phyloP scores from a whole-genome alignment of 495 filamentous ascomycete species.

The Penicillium cosmopolitanum region DNA sequence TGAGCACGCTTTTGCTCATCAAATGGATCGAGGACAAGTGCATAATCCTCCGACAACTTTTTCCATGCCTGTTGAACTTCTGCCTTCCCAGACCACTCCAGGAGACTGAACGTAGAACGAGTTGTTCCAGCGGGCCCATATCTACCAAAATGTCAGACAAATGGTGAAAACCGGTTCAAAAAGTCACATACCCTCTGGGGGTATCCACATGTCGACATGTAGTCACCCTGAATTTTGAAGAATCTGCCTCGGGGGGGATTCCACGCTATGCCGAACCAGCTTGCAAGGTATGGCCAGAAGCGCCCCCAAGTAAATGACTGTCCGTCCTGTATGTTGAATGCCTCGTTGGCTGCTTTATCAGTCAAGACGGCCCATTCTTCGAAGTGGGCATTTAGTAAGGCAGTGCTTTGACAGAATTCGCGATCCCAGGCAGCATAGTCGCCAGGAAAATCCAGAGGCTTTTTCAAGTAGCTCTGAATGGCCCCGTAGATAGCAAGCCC shows the following conservation, averaged over 20 bases:
- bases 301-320: constrained; percentile 40
- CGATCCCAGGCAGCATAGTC: constrained; percentile 43
- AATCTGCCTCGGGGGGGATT: constrained; percentile 21
- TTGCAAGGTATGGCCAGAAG: constrained; percentile 48
- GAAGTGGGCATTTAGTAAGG: constrained; percentile 47
- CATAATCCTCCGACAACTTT: neutral
- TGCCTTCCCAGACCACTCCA: neutral
- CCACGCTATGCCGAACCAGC: constrained; percentile 42
- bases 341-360: constrained; percentile 35
- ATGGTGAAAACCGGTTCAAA: neutral
- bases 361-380: constrained; percentile 52
- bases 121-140: constrained; percentile 1
- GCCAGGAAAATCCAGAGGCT: constrained; percentile 42
- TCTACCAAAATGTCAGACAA: neutral
- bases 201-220: constrained; percentile 15
- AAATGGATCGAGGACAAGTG: neutral
- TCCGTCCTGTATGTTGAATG: constrained; percentile 49
- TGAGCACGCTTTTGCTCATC: neutral
- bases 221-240: constrained; percentile 10
- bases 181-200: constrained; percentile 6
- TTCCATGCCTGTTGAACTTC: constrained; percentile 4
- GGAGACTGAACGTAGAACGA: constrained; percentile 1
- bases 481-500: constrained; percentile 51
- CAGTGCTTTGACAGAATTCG: constrained; percentile 37
- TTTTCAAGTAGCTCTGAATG: constrained; percentile 35